Conservation (phyloP, 139 green algal genomes). For the Volvox reticuliferus region DNA sequence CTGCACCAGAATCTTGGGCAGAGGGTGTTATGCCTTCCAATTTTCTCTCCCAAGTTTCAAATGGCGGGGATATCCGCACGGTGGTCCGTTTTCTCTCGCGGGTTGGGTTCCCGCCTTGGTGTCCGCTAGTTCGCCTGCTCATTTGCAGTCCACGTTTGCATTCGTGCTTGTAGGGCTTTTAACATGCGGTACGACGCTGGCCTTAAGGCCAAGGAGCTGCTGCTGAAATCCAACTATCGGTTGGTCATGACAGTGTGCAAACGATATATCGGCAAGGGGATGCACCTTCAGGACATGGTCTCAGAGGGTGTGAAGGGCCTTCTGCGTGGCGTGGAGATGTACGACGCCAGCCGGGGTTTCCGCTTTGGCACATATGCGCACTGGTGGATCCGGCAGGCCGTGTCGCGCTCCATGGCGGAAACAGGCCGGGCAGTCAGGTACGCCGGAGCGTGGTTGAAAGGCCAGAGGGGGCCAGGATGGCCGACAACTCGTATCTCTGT, state of each 20-base stretch:
- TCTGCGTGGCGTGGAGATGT: slow-evolving; percentile 89
- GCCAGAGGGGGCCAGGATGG: too few relatives aligned
- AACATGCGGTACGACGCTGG: slow-evolving; percentile 59
- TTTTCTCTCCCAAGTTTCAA: too few relatives aligned
- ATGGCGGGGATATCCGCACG: too few relatives aligned
- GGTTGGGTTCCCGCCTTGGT: too few relatives aligned
- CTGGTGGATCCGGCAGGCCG: slow-evolving; percentile 97
- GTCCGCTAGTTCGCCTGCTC: too few relatives aligned
- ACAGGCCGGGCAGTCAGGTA: slow-evolving; percentile 77
- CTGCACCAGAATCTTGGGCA: too few relatives aligned
- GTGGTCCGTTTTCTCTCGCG: too few relatives aligned
- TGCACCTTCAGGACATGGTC: slow-evolving; percentile 79
- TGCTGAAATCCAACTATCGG: slow-evolving; percentile 94
- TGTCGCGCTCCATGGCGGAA: slow-evolving; percentile 74
- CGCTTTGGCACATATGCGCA: slow-evolving; percentile 98
- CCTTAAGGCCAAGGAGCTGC: slow-evolving; percentile 79
- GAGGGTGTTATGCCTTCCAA: too few relatives aligned
- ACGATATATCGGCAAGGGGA: slow-evolving; percentile 79
- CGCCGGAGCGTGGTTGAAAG: background rate
- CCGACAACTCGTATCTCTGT: too few relatives aligned
- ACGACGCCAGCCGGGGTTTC: slow-evolving; percentile 91
- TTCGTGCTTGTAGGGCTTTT: background rate
- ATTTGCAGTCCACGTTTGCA: too few relatives aligned
- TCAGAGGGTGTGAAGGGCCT: slow-evolving; percentile 89
- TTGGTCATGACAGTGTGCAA: slow-evolving; percentile 94